Evolutionary conservation across 345 rosid species (phyloP), one percentile per base, ranked within the genome.

Genomic region (Dipteronia sinensis): DNA sequence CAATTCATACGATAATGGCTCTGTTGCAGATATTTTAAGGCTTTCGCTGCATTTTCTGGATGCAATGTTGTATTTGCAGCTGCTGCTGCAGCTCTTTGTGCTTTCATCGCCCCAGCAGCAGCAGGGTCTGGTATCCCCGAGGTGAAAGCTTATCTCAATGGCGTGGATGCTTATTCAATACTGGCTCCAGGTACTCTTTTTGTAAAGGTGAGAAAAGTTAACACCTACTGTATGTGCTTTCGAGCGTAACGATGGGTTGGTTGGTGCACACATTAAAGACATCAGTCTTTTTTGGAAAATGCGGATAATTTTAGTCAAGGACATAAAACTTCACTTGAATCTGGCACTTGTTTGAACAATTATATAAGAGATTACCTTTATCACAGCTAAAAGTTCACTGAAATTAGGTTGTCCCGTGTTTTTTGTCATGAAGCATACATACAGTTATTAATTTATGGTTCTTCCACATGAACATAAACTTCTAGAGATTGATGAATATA

Each of bases 71-170:
- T 42, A 59, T 77, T 88, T 55, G 87, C 85, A 55, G 56, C 74
- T 22, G 76, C 82, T 25, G 88, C 87, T 19, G 87, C 78, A 42
- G 74, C 80, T 51, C 85, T 88, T 63, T 83, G 83, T 56, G 87
- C 87, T 78, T 76, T 82, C 62, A 65, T 88, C 59, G 86, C 89
- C 72, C 90, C 89, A 11, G 82, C 87, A 13, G 87, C 85, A 5
- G 88, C 88, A 38, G 89, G 90, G 59, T 86, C 88, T 27, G 87
- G 89, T 77, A 88, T 88, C 73, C 87, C 87, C 0, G 89, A 88
- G 79, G 89, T 86, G 56, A 88, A 88, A 82, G 90, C 90, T 72
- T 88, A 88, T 79, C 87, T 86, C 44, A 85, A 88, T 69, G 90
- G 87, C 3, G 67, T 85, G 8, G 90, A 85, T 84, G 85, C 89